phyloP scores from a whole-genome alignment of 2,329 filamentous ascomycete genomes.

The Penicillium sp. region DNA sequence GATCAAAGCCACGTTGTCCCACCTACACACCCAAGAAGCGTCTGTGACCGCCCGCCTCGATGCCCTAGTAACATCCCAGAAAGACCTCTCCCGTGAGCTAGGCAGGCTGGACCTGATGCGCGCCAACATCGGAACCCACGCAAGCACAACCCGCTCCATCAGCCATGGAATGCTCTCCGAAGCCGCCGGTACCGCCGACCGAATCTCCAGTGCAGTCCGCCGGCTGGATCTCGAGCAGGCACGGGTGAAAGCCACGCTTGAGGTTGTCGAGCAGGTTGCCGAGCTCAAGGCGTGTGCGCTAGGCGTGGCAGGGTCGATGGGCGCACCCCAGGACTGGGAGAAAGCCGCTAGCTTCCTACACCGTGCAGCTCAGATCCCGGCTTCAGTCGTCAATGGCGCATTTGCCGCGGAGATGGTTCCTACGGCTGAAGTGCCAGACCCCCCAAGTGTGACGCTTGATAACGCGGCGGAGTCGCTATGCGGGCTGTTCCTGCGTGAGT shows the following conservation, averaged over 20 bases:
- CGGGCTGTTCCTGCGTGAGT: constrained; percentile 86
- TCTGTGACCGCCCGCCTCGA: constrained; percentile 72
- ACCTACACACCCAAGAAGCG: constrained; percentile 74
- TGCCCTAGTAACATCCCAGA: constrained; percentile 75
- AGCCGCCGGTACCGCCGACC: constrained; percentile 79
- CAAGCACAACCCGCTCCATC: constrained; percentile 76
- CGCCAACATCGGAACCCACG: constrained; percentile 82
- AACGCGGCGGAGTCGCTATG: constrained; percentile 86
- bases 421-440: constrained; percentile 90
- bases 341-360: constrained; percentile 87
- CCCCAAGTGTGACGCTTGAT: constrained; percentile 82
- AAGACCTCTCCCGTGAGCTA: constrained; percentile 82
- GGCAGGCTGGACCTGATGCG: constrained; percentile 84
- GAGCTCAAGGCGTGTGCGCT: constrained; percentile 96
- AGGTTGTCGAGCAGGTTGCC: constrained; percentile 91
- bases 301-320: constrained; percentile 94
- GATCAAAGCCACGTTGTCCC: constrained; percentile 72
- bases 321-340: constrained; percentile 97
- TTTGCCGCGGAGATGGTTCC: constrained; percentile 94
- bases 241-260: constrained; percentile 83
- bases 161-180: constrained; percentile 87
- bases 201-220: constrained; percentile 83
- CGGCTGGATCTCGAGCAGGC: constrained; percentile 87
- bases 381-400: constrained; percentile 73
- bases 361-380: constrained; percentile 76